phyloP scores from a whole-genome alignment of 164 flowering plant genomes.

The Chimonanthus praecox region DNA sequence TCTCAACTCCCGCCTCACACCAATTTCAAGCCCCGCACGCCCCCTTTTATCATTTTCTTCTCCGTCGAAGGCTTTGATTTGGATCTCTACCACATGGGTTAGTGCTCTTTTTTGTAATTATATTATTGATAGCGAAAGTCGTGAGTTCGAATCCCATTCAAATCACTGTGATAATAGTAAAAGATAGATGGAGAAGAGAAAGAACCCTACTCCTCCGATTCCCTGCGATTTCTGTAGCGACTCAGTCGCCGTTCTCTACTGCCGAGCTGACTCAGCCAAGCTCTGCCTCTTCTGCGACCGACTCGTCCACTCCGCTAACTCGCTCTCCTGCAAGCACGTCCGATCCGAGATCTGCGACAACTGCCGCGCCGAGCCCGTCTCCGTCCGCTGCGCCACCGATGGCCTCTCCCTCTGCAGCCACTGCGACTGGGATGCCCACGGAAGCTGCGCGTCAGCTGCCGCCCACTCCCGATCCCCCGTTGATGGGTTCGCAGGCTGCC shows the following conservation, averaged over 20 bases:
- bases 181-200: not conserved
- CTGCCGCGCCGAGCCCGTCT: slow-evolving; percentile 48
- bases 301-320: slow-evolving; percentile 70
- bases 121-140: no score
- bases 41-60: not conserved
- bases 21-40: no score
- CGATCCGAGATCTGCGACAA: slow-evolving; percentile 67
- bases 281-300: slow-evolving; percentile 66
- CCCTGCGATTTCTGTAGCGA: slow-evolving; percentile 68
- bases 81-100: no score
- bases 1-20: no score
- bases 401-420: slow-evolving; percentile 51
- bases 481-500: slow-evolving; percentile 68
- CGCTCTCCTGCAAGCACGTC: slow-evolving; percentile 51
- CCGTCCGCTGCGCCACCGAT: slow-evolving; percentile 47
- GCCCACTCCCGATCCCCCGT: slow-evolving; percentile 38
- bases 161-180: no score
- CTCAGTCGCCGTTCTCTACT: slow-evolving; percentile 52
- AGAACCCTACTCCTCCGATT: not conserved
- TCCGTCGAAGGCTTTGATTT: not conserved
- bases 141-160: no score
- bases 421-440: slow-evolving; percentile 72
- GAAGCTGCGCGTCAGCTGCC: slow-evolving; percentile 37
- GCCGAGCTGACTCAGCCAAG: slow-evolving; percentile 80
- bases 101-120: no score